phyloP scores from a whole-genome alignment of 371 early-diverging fungal genomes.

The Apophysomyces variabilis region DNA sequence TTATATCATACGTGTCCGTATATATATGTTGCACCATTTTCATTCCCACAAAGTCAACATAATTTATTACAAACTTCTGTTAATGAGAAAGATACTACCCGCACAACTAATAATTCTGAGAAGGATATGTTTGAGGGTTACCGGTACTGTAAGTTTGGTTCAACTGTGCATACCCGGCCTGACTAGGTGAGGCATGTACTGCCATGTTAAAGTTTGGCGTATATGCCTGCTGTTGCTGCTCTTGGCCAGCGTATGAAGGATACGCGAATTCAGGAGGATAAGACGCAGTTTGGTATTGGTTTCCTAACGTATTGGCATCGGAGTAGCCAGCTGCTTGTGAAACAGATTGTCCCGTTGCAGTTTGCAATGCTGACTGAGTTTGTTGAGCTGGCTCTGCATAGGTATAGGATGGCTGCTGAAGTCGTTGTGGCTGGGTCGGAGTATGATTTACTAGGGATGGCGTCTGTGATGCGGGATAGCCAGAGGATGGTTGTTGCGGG shows the following conservation, averaged over 20 bases:
- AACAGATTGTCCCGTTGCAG: conserved; percentile 9
- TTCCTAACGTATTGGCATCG: conserved; percentile 11
- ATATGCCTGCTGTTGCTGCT: conserved; percentile 17
- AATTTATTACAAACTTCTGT: not conserved
- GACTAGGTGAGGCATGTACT: not conserved
- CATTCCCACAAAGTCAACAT: not conserved
- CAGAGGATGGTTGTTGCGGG: conserved; percentile 25
- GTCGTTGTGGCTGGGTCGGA: conserved; percentile 25
- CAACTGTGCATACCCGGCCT: not conserved
- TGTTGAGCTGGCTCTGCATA: conserved; percentile 22
- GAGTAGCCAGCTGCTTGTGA: conserved; percentile 12
- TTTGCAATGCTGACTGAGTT: conserved; percentile 20
- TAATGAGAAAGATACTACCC: not conserved
- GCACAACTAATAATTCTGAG: not conserved
- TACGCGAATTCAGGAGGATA: conserved; percentile 4
- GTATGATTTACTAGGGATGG: conserved; percentile 18
- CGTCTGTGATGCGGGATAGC: conserved; percentile 25
- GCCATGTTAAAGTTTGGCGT: not conserved
- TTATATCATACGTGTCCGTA: too few relatives aligned
- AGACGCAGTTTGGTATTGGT: conserved; percentile 7
- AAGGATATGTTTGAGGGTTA: not conserved
- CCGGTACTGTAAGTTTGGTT: not conserved
- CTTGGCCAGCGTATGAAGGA: conserved; percentile 7
- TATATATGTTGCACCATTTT: not conserved
- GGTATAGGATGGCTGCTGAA: conserved; percentile 14